Base-by-base conservation (phyloP, 192 early-diverging fungal genomes). In the Phlyctochytrium planicorne region DNA sequence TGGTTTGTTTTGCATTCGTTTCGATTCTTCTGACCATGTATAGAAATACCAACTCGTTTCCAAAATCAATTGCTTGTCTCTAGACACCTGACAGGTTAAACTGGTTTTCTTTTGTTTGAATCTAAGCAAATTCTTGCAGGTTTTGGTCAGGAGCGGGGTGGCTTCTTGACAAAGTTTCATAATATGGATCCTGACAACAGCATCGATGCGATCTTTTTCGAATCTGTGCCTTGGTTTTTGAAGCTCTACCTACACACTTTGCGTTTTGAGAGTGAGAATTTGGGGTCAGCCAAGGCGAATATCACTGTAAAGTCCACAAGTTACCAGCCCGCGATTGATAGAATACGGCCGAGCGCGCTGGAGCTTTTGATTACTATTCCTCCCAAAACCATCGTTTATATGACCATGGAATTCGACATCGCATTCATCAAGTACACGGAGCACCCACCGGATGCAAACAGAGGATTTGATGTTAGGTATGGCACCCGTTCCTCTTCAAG, bases 351-450 rank as follows among this genome's bases (percentile, higher is more conserved):
- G 4, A 80, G 86, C 31, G 82, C 91, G 27, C 75, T 98, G 52
- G 94, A 99, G 70, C 59, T 91, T 23, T 68, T 70, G 14, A 34
- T 94, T 31, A 65, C 65, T 3, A 66, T 99, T 23, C 93, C 94
- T 0, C 72, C 91, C 1, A 72, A 88, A 33, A 88, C 90, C 6
- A 79, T 82, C 33, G 82, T 89, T 4, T 84, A 83, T 4, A 56
- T 98, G 33, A 73, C 84, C 32, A 82, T 95, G 52, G 85, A 89
- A 40, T 96, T 94, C 72, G 97, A 97, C 72, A 93, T 91, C 72
- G 88, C 91, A 2, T 95, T 95, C 65, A 78, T 99, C 53, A 92
- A 93, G 71, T 97, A 97, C 72, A 94, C 93, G 0, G 95, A 99
- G 76, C 93, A 98, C 68, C 91, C 90, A 36, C 95, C 97, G 2